phyloP scores from a whole-genome alignment of 164 flowering plant genomes.

The Piper betle region DNA sequence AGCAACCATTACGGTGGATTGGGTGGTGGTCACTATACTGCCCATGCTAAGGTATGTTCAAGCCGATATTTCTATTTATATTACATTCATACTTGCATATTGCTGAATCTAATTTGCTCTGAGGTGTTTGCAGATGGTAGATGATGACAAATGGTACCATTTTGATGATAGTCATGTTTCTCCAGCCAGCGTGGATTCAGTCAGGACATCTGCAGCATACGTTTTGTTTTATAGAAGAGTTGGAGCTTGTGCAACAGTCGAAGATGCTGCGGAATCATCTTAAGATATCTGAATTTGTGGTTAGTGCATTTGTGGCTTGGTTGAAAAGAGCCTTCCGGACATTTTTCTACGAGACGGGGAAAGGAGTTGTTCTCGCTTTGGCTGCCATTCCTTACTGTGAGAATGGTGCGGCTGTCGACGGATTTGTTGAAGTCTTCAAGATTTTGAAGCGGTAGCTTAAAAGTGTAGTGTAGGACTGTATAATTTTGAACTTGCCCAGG shows the following conservation, averaged over 20 bases:
- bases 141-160: constrained; percentile 78
- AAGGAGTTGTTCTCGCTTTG: too few relatives aligned
- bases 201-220: constrained; percentile 81
- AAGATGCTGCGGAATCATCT: constrained; percentile 23
- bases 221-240: constrained; percentile 71
- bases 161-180: constrained; percentile 84
- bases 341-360: too few relatives aligned
- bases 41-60: constrained; percentile 72
- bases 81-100: not conserved
- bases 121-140: constrained; percentile 41
- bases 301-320: too few relatives aligned
- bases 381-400: too few relatives aligned
- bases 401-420: too few relatives aligned
- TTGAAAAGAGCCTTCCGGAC: too few relatives aligned
- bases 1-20: constrained; percentile 98
- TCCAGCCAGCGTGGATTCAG: constrained; percentile 44
- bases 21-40: constrained; percentile 96
- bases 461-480: too few relatives aligned
- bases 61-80: not conserved
- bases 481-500: too few relatives aligned
- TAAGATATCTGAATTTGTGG: too few relatives aligned
- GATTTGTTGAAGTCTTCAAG: too few relatives aligned
- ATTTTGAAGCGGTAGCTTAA: too few relatives aligned
- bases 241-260: constrained; percentile 13
- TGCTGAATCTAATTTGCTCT: not conserved